phyloP scores from a whole-genome alignment of 2,329 filamentous ascomycete genomes.

The Mycosphaerelloides madeirae region DNA sequence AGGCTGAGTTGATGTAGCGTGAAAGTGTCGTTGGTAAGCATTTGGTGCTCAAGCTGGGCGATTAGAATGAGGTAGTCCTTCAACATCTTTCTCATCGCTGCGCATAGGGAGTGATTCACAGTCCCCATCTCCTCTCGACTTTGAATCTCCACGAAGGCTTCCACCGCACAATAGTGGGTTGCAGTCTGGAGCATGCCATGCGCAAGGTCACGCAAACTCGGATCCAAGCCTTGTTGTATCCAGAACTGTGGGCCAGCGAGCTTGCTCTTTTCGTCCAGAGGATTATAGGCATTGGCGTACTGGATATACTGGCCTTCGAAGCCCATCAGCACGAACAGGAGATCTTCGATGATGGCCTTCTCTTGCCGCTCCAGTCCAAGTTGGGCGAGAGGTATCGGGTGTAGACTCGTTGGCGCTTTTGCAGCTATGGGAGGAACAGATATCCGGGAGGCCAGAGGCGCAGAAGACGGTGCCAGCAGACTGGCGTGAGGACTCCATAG shows the following conservation, averaged over 20 bases:
- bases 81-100: constrained; percentile 83
- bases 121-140: constrained; percentile 88
- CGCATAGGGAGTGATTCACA: constrained; percentile 92
- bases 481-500: constrained; percentile 77
- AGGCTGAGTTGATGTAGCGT: constrained; percentile 91
- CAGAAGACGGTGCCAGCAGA: constrained; percentile 62
- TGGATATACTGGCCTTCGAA: constrained; percentile 97
- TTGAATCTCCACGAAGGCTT: constrained; percentile 90
- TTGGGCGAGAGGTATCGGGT: constrained; percentile 63
- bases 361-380: constrained; percentile 80
- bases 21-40: constrained; percentile 81
- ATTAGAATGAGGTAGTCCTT: constrained; percentile 93
- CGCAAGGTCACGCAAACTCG: constrained; percentile 82
- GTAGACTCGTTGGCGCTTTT: constrained; percentile 63
- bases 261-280: constrained; percentile 77
- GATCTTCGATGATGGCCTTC: constrained; percentile 77
- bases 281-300: constrained; percentile 77
- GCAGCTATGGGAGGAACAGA: constrained; percentile 59
- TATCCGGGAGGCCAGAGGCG: constrained; percentile 67
- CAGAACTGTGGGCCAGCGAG: constrained; percentile 77
- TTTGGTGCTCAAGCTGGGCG: constrained; percentile 88
- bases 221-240: constrained; percentile 78
- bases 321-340: constrained; percentile 95
- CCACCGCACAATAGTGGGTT: constrained; percentile 84
- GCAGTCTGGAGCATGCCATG: constrained; percentile 89